Conservation (phyloP, 73 alveolate genomes). For the Blepharisma stoltei region DNA sequence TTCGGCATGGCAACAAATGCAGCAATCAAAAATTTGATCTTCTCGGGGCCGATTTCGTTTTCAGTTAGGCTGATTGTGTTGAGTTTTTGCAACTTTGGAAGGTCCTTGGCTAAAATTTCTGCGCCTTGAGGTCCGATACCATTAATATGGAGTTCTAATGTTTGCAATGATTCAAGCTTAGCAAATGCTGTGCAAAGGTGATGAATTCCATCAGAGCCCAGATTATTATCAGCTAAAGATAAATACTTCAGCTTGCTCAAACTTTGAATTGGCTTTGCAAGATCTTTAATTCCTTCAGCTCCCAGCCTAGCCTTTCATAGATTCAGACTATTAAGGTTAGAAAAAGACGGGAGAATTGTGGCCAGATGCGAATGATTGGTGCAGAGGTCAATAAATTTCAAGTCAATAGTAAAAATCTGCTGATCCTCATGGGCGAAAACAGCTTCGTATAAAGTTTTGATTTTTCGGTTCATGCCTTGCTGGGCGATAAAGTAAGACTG, state of each 20-base stretch:
- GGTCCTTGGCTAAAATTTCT: neutral
- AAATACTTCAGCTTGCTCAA: neutral
- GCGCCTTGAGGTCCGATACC: neutral
- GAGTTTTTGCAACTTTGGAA: neutral
- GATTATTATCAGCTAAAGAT: neutral
- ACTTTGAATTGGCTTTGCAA: neutral
- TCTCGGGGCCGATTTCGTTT: neutral
- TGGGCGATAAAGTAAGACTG: no score
- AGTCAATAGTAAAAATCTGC: no score
- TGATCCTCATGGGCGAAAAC: no score
- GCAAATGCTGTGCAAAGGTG: neutral
- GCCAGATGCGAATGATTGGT: neutral
- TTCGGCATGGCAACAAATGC: neutral
- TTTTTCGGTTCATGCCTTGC: no score
- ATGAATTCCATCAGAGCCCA: neutral
- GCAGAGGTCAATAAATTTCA: no score
- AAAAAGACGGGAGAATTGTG: neutral
- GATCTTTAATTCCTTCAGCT: neutral
- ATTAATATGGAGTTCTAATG: neutral
- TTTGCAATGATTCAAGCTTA: neutral
- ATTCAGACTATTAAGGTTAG: neutral
- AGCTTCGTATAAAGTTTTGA: no score
- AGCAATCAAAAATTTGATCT: neutral
- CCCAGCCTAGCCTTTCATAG: constrained; percentile 1
- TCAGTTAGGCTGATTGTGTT: neutral